Evolutionary conservation across 2,329 filamentous ascomycete species (phyloP), one percentile per base, ranked within the genome.

Genomic region (Neurospora sp.): DNA sequence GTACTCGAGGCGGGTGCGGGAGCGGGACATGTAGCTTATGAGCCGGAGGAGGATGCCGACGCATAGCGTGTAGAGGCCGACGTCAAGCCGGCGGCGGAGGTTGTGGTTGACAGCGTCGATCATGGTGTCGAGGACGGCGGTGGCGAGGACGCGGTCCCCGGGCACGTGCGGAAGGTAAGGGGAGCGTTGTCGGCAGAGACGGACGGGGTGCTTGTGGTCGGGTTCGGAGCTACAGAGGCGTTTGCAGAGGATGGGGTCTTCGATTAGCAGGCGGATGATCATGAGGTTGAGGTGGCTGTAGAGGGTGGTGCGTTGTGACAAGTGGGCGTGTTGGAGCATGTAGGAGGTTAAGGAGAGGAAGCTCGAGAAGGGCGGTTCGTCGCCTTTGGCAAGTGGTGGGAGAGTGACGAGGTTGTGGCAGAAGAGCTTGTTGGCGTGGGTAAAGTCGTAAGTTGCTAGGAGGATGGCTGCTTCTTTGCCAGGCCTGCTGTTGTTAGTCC

Each of bases 41-140:
- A 96, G 84, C 62, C 95, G 90, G 69, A 96, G 85, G 74, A 97
- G 85, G 72, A 97, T 91, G 17, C 92, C 92, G 15, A 97, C 84
- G 73, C 89, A 91, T 28, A 96, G 87, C 28, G 89, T 91, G 78
- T 97, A 97, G 40, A 98, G 86, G 42, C 91, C 88, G 15, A 94
- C 89, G 78, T 98, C 95, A 3, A 99, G 86, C 43, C 92, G 88
- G 67, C 92, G 89, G 38, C 93, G 89, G 38, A 99, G 85, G 78
- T 99, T 99, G 81, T 99, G 96, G 76, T 94, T 97, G 75, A 98
- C 90, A 4, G 91, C 93, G 78, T 98, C 95, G 40, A 97, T 86
- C 84, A 96, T 90, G 28, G 93, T 88, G 78, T 99, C 96, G 67
- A 99, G 83, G 17, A 98, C 87, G 40, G 89, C 87, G 3, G 92